Evolutionary conservation across 768 basidiomycete genomes (phyloP).

Genomic region (Auriscalpium vulgare): DNA sequence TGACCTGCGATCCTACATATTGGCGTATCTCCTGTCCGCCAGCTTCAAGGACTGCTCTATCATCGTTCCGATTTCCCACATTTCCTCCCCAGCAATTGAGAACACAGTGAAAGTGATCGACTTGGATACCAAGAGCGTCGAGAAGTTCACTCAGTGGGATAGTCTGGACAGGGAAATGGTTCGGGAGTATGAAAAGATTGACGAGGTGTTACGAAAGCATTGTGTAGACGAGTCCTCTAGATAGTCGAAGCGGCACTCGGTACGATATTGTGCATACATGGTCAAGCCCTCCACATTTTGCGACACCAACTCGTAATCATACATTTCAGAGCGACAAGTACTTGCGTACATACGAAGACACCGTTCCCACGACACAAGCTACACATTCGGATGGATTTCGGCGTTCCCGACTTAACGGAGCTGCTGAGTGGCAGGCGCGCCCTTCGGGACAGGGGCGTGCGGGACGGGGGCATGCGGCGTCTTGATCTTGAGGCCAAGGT

Average conservation of each 20-base stretch:
- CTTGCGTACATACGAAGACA: too few species aligned
- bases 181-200: conserved; percentile 26
- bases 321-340: too few species aligned
- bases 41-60: conserved; percentile 96
- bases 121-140: conserved; percentile 71
- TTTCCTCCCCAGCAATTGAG: conserved; percentile 21
- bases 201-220: conserved; percentile 1
- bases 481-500: conserved; percentile 57
- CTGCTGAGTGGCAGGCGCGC: conserved; percentile 40
- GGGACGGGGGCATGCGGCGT: conserved; percentile 61
- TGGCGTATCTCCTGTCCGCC: conserved; percentile 81
- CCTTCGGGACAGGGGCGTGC: conserved; percentile 52
- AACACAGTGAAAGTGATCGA: conserved; percentile 69
- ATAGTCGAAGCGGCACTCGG: too few species aligned
- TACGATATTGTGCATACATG: too few species aligned
- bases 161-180: conserved; percentile 66
- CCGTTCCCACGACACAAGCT: too few species aligned
- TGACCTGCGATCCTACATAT: conserved; percentile 51
- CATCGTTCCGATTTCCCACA: conserved; percentile 34
- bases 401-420: not conserved
- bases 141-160: conserved; percentile 62
- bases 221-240: conserved; percentile 2
- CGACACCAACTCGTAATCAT: too few species aligned
- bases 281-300: too few species aligned
- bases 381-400: too few species aligned